phyloP scores from a whole-genome alignment of 805 yeast genomes.

The Kregervanrija fluxuum region DNA sequence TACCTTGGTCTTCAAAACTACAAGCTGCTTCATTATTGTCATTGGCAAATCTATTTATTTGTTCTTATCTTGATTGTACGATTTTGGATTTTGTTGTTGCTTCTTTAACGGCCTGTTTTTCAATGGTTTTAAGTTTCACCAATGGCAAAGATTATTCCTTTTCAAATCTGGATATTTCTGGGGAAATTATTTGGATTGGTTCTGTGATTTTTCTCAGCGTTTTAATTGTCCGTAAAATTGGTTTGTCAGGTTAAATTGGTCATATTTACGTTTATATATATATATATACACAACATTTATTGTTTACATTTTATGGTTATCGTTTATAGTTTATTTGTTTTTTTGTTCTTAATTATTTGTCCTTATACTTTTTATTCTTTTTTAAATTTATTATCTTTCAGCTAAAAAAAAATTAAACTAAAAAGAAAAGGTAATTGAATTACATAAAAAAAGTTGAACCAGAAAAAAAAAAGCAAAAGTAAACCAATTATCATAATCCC shows the following conservation, averaged over 20 bases:
- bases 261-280: too few species aligned
- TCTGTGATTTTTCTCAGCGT: slow-evolving; percentile 62
- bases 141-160: slow-evolving; percentile 2
- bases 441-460: too few species aligned
- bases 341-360: not conserved
- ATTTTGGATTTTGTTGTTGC: slow-evolving; percentile 17
- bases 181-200: slow-evolving; percentile 47
- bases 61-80: slow-evolving; percentile 35
- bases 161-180: slow-evolving; percentile 18
- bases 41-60: slow-evolving; percentile 53
- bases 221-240: slow-evolving; percentile 52
- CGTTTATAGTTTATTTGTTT: not conserved
- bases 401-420: not conserved
- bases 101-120: slow-evolving; percentile 10
- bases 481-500: too few species aligned
- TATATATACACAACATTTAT: too few species aligned
- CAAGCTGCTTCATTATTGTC: slow-evolving; percentile 64
- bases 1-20: slow-evolving; percentile 60
- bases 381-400: not conserved
- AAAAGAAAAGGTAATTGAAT: too few species aligned
- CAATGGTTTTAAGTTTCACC: slow-evolving; percentile 11
- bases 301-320: not conserved
- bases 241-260: too few species aligned
- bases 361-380: not conserved
- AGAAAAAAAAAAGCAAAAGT: too few species aligned